These are phyloP conservation scores for Colletotrichum lindemuthianum DNA, from an alignment of 2,329 filamentous ascomycete genomes.

Conservation along the genomic window DNA sequence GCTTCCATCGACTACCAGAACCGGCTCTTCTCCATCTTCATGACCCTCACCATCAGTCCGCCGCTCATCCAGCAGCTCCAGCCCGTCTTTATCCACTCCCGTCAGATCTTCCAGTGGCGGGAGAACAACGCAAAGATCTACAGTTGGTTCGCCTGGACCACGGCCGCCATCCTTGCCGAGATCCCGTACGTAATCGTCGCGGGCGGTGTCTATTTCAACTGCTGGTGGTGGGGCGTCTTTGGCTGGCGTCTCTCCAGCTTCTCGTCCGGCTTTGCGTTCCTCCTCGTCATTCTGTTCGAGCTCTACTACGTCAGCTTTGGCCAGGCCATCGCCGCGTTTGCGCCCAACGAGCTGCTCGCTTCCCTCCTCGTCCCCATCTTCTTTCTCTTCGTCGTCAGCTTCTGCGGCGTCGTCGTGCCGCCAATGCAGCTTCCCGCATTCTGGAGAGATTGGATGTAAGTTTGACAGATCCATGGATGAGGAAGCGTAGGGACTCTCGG, in stretches of 20 bases:
- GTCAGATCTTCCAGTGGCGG: conserved; percentile 75
- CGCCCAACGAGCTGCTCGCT: conserved; percentile 74
- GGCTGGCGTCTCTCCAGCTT: conserved; percentile 62
- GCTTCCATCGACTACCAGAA: conserved; percentile 73
- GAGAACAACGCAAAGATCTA: conserved; percentile 85
- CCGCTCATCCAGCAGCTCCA: conserved; percentile 82
- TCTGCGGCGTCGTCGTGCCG: conserved; percentile 77
- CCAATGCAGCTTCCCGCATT: conserved; percentile 67
- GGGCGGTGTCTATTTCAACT: conserved; percentile 70
- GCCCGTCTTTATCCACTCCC: conserved; percentile 73
- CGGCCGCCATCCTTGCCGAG: conserved; percentile 73
- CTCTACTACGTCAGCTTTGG: conserved; percentile 73
- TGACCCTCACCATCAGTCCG: conserved; percentile 79
- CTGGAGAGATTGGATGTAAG: conserved; percentile 68
- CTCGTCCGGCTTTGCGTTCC: conserved; percentile 69
- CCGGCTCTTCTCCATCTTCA: conserved; percentile 79
- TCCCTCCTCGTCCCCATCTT: conserved; percentile 74
- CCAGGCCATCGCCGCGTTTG: conserved; percentile 73
- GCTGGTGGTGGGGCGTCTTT: conserved; percentile 68
- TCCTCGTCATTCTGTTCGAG: conserved; percentile 73
- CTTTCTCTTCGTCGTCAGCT: conserved; percentile 75
- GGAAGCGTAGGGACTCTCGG: neutral
- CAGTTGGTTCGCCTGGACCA: conserved; percentile 77
- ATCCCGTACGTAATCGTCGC: conserved; percentile 75
- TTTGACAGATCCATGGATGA: neutral